These are phyloP conservation scores for Cryphonectria parasitica DNA, from an alignment of 2,329 filamentous ascomycete species.

Conservation along the genomic window DNA sequence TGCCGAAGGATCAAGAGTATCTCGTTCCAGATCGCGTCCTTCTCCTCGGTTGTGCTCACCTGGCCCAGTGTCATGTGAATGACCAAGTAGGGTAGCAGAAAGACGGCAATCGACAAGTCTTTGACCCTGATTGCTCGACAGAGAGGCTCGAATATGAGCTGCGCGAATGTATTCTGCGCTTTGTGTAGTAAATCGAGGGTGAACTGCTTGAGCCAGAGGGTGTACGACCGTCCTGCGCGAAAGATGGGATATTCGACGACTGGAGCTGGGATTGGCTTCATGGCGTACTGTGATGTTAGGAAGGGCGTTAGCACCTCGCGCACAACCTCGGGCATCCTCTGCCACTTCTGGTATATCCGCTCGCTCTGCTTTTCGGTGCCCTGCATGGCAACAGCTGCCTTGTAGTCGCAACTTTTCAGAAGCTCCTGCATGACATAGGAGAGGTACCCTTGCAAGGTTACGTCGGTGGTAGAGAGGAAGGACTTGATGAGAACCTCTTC, in stretches of 20 bases:
- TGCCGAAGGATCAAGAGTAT: conserved; percentile 74
- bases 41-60: conserved; percentile 61
- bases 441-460: conserved; percentile 84
- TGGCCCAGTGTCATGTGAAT: conserved; percentile 82
- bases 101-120: conserved; percentile 83
- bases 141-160: conserved; percentile 79
- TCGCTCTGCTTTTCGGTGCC: conserved; percentile 52
- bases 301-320: conserved; percentile 88
- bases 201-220: conserved; percentile 79
- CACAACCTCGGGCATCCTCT: conserved; percentile 73
- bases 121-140: conserved; percentile 83
- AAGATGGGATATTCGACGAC: conserved; percentile 79
- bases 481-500: conserved; percentile 88
- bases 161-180: conserved; percentile 73
- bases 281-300: conserved; percentile 78
- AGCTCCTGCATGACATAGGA: conserved; percentile 95
- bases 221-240: conserved; percentile 67
- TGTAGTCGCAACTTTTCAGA: conserved; percentile 76
- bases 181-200: conserved; percentile 82
- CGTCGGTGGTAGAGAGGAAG: conserved; percentile 88
- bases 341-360: conserved; percentile 74
- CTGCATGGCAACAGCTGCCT: conserved; percentile 53
- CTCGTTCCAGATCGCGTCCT: conserved; percentile 70
- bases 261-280: conserved; percentile 64
- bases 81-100: conserved; percentile 84